Evolutionary conservation across 225 moss, liverwort and hornwort species (phyloP).

Genomic region (Antitrichia curtipendula): DNA sequence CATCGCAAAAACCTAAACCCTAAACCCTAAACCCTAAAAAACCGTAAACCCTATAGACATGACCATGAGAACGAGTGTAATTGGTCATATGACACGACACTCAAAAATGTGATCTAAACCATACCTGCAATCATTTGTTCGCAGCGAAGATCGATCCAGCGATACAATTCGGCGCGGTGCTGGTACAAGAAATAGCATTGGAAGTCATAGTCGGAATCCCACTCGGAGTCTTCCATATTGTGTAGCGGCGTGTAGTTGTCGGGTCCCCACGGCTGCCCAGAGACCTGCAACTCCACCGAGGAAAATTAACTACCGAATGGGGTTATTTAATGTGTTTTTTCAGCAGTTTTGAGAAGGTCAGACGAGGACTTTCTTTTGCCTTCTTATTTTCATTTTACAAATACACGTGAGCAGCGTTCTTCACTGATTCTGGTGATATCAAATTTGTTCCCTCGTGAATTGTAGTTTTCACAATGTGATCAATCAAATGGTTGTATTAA

Average conservation of each 20-base stretch:
- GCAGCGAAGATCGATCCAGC: constrained; percentile 76
- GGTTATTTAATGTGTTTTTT: neutral
- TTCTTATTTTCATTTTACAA: neutral
- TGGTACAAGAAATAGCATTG: constrained; percentile 72
- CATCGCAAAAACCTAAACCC: neutral
- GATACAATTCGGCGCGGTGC: constrained; percentile 56
- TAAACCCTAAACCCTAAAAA: no score
- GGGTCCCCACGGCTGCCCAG: constrained; percentile 36
- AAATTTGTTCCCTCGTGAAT: neutral
- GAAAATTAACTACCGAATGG: neutral
- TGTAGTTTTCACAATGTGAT: neutral
- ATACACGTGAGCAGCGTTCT: neutral
- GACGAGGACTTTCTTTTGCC: neutral
- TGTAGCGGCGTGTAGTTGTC: constrained; percentile 14
- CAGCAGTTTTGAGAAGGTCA: neutral
- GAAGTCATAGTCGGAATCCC: constrained; percentile 58
- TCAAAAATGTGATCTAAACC: neutral
- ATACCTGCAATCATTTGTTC: constrained; percentile 77
- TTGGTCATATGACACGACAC: neutral
- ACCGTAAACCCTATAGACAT: neutral
- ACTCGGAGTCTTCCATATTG: neutral
- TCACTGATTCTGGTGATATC: neutral
- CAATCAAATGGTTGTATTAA: neutral
- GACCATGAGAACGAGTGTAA: neutral
- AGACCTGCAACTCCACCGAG: constrained; percentile 14